Evolutionary conservation across 345 rosid species (phyloP).

Genomic region (Linum trigynum): DNA sequence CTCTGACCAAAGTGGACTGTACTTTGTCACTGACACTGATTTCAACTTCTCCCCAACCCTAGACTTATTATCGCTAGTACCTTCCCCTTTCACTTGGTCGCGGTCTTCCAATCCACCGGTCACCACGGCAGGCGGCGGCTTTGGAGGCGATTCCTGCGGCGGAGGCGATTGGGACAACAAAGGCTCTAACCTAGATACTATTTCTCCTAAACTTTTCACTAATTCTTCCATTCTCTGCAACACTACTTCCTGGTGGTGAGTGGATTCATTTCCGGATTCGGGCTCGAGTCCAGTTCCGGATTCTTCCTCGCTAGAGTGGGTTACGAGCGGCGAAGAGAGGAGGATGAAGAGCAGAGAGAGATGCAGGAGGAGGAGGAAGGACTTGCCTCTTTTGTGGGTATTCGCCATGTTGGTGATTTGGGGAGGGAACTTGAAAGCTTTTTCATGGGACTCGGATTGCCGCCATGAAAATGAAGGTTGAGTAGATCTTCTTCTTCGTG

Average conservation of each 20-base stretch:
- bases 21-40: constrained; percentile 49
- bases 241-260: constrained; percentile 26
- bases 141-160: neutral
- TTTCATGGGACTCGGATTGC: neutral
- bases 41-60: constrained; percentile 34
- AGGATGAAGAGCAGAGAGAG: constrained; percentile 26
- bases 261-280: constrained; percentile 15
- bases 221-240: constrained; percentile 62
- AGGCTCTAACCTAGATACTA: constrained; percentile 56
- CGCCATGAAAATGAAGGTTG: neutral
- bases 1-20: constrained; percentile 83
- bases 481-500: neutral
- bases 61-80: constrained; percentile 9
- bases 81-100: constrained; percentile 13
- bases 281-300: constrained; percentile 14
- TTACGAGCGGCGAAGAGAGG: constrained; percentile 18
- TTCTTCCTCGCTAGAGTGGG: constrained; percentile 23
- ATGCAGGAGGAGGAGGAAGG: constrained; percentile 30
- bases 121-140: constrained; percentile 5
- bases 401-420: constrained; percentile 31
- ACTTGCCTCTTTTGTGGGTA: constrained; percentile 45
- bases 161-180: constrained; percentile 31
- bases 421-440: neutral
- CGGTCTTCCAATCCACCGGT: constrained; percentile 10
- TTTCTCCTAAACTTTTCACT: constrained; percentile 57